These are phyloP conservation scores for Lentinula lateritia DNA, from an alignment of 768 basidiomycete species.

Conservation along the genomic window DNA sequence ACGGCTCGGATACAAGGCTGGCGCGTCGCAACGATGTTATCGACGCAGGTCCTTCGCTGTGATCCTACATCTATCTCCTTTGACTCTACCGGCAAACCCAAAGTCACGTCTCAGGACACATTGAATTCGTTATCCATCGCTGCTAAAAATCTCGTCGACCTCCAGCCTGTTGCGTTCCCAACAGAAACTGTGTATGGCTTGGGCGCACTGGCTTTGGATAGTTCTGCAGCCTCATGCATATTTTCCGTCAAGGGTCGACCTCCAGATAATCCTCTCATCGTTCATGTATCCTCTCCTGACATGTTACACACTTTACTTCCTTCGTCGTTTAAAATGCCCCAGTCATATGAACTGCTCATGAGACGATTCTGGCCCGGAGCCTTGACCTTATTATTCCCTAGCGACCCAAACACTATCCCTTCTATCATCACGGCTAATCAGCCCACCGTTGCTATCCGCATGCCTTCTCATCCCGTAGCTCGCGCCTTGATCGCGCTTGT, in stretches of 20 bases:
- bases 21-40: constrained; percentile 2
- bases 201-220: constrained; percentile 75
- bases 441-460: constrained; percentile 80
- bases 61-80: constrained; percentile 62
- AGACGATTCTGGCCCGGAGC: constrained; percentile 93
- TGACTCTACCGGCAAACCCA: constrained; percentile 36
- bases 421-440: constrained; percentile 75
- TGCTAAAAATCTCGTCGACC: constrained; percentile 43
- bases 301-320: constrained; percentile 84
- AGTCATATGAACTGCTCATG: constrained; percentile 69
- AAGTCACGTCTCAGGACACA: constrained; percentile 46
- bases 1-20: background rate
- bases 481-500: constrained; percentile 78
- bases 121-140: constrained; percentile 50
- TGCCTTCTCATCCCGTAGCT: constrained; percentile 93
- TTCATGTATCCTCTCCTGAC: constrained; percentile 80
- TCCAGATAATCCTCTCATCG: constrained; percentile 94
- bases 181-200: constrained; percentile 99
- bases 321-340: constrained; percentile 50
- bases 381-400: constrained; percentile 86
- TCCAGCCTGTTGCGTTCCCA: constrained; percentile 77
- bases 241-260: constrained; percentile 90
- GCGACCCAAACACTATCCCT: constrained; percentile 56
- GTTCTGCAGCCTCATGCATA: constrained; percentile 62
- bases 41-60: constrained; percentile 50